A percentile compares a stretch with the other conserved stretches of the same genome.
These are phyloP conservation scores for Endocarpon pusillum DNA, from an alignment of 495 filamentous ascomycete genomes.

Conservation along the genomic window DNA sequence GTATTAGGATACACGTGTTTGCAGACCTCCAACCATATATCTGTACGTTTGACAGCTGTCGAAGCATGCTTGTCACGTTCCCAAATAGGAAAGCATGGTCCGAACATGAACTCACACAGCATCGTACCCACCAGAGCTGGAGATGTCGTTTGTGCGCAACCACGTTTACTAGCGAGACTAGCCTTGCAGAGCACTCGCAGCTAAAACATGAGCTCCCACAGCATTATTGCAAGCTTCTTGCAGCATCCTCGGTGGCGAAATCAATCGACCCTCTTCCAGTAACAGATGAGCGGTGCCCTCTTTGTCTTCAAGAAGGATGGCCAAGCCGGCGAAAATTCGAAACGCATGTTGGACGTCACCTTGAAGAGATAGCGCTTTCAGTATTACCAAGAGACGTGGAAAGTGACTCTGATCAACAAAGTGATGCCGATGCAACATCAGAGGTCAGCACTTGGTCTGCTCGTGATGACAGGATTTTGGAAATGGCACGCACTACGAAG, in stretches of 20 bases:
- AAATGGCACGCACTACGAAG: too few relatives aligned
- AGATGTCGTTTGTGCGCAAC: neutral
- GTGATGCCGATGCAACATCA: too few relatives aligned
- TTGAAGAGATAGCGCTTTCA: conserved; percentile 10
- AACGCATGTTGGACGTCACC: conserved; percentile 8
- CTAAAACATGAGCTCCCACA: conserved; percentile 1
- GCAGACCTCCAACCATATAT: conserved; percentile 19
- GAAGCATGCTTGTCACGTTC: conserved; percentile 10
- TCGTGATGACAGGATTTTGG: too few relatives aligned
- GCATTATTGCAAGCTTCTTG: neutral
- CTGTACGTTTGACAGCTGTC: conserved; percentile 15
- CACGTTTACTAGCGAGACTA: neutral
- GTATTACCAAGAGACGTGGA: conserved; percentile 3
- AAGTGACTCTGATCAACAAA: conserved; percentile 4
- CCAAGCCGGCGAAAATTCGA: conserved; percentile 5
- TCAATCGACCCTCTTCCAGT: neutral
- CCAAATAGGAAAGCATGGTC: conserved; percentile 12
- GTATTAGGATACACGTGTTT: conserved; percentile 15
- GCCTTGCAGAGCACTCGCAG: conserved; percentile 5
- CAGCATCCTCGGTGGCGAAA: neutral
- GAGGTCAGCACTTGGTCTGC: too few relatives aligned
- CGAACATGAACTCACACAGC: conserved; percentile 14
- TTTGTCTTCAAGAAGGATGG: conserved; percentile 3
- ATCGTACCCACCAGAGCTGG: conserved; percentile 7
- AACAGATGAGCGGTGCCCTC: conserved; percentile 1